Evolutionary conservation across 129 eudicot genomes (phyloP).

Genomic region (Tagetes erecta): DNA sequence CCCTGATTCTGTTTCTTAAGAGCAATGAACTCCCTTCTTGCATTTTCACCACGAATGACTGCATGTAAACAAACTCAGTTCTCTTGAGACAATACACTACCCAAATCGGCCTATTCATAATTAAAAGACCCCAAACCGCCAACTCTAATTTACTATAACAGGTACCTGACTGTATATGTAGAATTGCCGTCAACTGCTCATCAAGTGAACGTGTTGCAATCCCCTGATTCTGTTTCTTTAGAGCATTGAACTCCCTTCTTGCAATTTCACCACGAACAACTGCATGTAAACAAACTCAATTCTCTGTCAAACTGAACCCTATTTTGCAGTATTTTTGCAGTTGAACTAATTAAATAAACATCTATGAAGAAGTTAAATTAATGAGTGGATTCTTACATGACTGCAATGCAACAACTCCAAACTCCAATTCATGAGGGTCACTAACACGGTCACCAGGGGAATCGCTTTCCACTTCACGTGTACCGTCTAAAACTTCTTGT

Average conservation of each 20-base stretch:
- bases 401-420: constrained; percentile 58
- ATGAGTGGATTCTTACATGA: constrained; percentile 56
- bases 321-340: not conserved
- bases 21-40: constrained; percentile 51
- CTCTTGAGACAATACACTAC: too few relatives aligned
- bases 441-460: constrained; percentile 60
- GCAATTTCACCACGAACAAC: constrained; percentile 88
- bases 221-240: constrained; percentile 38
- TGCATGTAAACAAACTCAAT: constrained; percentile 34
- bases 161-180: constrained; percentile 76
- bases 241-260: constrained; percentile 49
- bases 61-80: constrained; percentile 27
- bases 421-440: constrained; percentile 57
- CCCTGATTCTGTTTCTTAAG: constrained; percentile 37
- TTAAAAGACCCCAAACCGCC: not conserved
- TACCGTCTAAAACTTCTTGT: constrained; percentile 68
- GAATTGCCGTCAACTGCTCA: constrained; percentile 59
- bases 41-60: constrained; percentile 90
- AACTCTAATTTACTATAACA: constrained; percentile 6
- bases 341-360: not conserved
- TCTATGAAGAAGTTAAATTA: not conserved
- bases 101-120: not conserved
- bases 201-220: constrained; percentile 45
- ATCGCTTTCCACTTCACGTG: constrained; percentile 60
- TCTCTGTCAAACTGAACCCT: not conserved